Conservation (phyloP, 192 early-diverging fungal species). For the Coemansia umbellata region DNA sequence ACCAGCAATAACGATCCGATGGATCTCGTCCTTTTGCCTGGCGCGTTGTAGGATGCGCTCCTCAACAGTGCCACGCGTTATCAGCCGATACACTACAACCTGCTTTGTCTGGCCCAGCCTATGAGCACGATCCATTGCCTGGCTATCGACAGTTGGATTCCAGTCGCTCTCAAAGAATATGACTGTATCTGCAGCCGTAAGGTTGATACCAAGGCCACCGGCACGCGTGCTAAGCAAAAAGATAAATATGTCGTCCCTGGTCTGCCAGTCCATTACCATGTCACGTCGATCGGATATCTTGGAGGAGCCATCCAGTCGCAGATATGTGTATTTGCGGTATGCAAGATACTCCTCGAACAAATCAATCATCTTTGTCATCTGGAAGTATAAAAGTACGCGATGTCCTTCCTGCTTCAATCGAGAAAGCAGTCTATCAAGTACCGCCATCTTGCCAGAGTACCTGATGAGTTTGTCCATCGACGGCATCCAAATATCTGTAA, state of each 20-base stretch:
- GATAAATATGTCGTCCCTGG: constrained; percentile 77
- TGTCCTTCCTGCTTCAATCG: constrained; percentile 74
- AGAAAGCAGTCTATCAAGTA: constrained; percentile 65
- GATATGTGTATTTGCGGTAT: constrained; percentile 81
- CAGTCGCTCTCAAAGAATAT: constrained; percentile 88
- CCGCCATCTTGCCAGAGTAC: constrained; percentile 76
- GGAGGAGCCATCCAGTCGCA: constrained; percentile 85
- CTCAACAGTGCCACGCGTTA: constrained; percentile 79
- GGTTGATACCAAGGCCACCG: constrained; percentile 85
- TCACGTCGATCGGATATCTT: constrained; percentile 83
- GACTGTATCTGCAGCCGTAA: constrained; percentile 85
- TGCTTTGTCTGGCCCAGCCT: constrained; percentile 80
- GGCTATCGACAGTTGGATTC: constrained; percentile 90
- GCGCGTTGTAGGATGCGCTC: constrained; percentile 77
- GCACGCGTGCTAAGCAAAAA: constrained; percentile 82
- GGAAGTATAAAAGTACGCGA: constrained; percentile 81
- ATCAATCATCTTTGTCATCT: constrained; percentile 88
- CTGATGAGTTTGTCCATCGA: constrained; percentile 71
- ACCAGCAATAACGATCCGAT: constrained; percentile 91
- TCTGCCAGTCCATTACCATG: constrained; percentile 94
- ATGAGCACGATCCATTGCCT: constrained; percentile 89
- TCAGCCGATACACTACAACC: constrained; percentile 78
- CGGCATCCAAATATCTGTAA: constrained; percentile 66
- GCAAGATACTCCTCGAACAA: constrained; percentile 84
- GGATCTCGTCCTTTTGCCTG: constrained; percentile 89